These are phyloP conservation scores for Sordaria brevicollis DNA, from an alignment of 495 filamentous ascomycete species.

Conservation along the genomic window DNA sequence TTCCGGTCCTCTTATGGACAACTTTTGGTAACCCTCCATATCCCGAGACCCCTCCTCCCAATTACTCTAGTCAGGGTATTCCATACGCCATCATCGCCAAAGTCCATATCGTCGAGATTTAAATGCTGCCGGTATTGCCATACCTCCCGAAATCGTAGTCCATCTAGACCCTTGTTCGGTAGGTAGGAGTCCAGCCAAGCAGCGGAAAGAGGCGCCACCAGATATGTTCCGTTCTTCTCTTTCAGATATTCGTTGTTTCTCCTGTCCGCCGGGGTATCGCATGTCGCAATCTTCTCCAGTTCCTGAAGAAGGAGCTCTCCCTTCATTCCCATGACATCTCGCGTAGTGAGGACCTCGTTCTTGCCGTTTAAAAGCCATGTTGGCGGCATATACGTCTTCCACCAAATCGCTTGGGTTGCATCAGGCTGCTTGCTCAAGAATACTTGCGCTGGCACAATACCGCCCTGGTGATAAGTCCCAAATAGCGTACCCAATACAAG, in stretches of 20 bases:
- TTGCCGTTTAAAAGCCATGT: constrained; percentile 81
- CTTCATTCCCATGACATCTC: constrained; percentile 73
- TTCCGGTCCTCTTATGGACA: constrained; percentile 16
- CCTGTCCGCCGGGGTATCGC: constrained; percentile 42
- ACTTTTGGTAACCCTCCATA: constrained; percentile 64
- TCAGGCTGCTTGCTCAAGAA: constrained; percentile 48
- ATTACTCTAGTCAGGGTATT: constrained; percentile 64
- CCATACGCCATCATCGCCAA: constrained; percentile 72
- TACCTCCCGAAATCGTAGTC: constrained; percentile 49
- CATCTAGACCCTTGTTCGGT: constrained; percentile 34
- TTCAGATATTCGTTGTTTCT: constrained; percentile 39
- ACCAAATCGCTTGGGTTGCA: constrained; percentile 75
- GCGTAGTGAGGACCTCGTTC: constrained; percentile 54
- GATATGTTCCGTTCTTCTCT: constrained; percentile 45
- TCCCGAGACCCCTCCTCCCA: constrained; percentile 66
- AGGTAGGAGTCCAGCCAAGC: constrained; percentile 58
- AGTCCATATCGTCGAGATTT: constrained; percentile 89
- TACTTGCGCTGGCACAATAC: constrained; percentile 73
- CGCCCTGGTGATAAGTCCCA: constrained; percentile 91
- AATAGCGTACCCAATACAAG: constrained; percentile 65
- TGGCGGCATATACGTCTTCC: constrained; percentile 95
- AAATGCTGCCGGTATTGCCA: constrained; percentile 69
- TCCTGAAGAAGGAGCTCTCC: constrained; percentile 49
- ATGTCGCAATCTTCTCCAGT: constrained; percentile 47
- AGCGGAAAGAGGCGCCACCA: constrained; percentile 63